Evolutionary conservation across 1,139 yeast genomes (phyloP).

Genomic region (Debaryomyces subglobosus): DNA sequence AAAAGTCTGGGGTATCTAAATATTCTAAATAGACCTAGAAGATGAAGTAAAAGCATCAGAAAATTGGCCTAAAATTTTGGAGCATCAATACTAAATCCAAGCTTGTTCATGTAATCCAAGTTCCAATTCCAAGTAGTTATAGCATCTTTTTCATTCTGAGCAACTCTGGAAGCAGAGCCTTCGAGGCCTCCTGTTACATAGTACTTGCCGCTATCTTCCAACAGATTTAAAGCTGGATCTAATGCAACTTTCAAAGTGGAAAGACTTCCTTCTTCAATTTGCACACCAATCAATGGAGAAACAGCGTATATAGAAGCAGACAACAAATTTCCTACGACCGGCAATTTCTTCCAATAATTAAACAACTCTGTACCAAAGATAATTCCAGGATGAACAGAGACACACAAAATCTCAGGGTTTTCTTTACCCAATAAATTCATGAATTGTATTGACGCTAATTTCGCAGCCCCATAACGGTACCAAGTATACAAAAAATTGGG

Average conservation of each 20-base stretch:
- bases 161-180: conserved; percentile 37
- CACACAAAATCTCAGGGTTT: conserved; percentile 36
- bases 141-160: conserved; percentile 25
- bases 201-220: conserved; percentile 70
- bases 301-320: conserved; percentile 18
- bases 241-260: conserved; percentile 40
- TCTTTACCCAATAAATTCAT: conserved; percentile 28
- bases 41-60: background rate
- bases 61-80: background rate
- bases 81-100: conserved; percentile 20
- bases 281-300: conserved; percentile 27
- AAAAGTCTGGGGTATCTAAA: too few species aligned
- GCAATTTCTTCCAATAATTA: conserved; percentile 32
- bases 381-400: conserved; percentile 46
- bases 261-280: conserved; percentile 38
- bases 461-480: conserved; percentile 42
- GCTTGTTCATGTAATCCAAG: conserved; percentile 25
- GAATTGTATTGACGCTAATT: conserved; percentile 37
- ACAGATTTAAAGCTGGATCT: conserved; percentile 34
- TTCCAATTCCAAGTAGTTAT: conserved; percentile 37
- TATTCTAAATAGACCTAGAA: background rate
- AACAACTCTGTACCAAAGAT: conserved; percentile 40
- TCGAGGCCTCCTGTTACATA: conserved; percentile 63
- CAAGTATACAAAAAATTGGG: conserved; percentile 33
- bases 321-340: conserved; percentile 27